Conservation (phyloP, 306 rosid species). For the Clitoria ternatea region DNA sequence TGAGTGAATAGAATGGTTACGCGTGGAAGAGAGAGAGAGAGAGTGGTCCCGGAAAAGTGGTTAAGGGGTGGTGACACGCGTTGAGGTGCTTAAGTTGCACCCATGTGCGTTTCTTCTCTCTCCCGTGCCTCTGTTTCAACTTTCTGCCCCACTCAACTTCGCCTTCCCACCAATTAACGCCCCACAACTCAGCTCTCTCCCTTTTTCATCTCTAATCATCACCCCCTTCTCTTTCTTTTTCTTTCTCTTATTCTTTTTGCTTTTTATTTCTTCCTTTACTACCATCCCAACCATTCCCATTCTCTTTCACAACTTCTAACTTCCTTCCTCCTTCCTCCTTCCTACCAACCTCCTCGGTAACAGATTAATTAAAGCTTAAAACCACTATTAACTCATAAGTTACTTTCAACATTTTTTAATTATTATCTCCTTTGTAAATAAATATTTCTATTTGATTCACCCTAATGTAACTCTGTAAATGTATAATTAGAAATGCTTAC, state of each 20-base stretch:
- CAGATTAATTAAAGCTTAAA: too few relatives aligned
- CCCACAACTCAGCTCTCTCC: conserved; percentile 8
- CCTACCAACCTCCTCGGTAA: too few relatives aligned
- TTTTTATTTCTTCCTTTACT: too few relatives aligned
- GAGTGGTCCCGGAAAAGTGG: conserved; percentile 45
- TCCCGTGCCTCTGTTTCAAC: not conserved
- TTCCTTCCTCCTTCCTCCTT: too few relatives aligned
- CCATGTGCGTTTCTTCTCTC: conserved; percentile 56
- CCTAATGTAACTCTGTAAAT: too few relatives aligned
- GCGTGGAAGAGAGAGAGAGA: conserved; percentile 41
- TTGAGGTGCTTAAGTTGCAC: conserved; percentile 31
- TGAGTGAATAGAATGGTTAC: conserved; percentile 1
- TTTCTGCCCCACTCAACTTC: conserved; percentile 3
- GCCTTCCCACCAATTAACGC: not conserved
- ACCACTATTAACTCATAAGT: too few relatives aligned
- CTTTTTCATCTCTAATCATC: not conserved
- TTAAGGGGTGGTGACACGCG: conserved; percentile 70
- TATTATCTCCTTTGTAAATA: too few relatives aligned
- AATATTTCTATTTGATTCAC: too few relatives aligned
- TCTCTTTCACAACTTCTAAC: too few relatives aligned
- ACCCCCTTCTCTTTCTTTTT: not conserved
- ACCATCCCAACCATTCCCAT: too few relatives aligned
- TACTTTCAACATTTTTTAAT: too few relatives aligned
- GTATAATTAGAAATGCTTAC: too few relatives aligned
- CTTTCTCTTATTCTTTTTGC: not conserved